Conservation (phyloP, 345 rosid genomes). For the Stellera chamaejasme region DNA sequence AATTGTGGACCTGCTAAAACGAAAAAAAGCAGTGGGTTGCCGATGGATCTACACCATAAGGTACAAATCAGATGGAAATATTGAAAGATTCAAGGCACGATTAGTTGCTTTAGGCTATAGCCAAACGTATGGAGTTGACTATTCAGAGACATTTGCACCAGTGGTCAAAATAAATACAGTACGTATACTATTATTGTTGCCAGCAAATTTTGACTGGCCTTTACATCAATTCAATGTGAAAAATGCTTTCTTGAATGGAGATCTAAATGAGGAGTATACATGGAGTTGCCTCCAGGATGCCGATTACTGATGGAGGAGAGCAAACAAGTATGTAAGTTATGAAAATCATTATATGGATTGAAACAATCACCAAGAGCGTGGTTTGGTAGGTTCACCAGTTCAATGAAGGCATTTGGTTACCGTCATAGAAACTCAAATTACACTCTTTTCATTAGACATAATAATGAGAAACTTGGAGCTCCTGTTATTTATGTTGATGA, state of each 20-base stretch:
- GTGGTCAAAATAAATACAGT: conserved; percentile 2
- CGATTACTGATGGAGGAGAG: neutral
- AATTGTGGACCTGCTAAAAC: neutral
- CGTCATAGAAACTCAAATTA: too few species aligned
- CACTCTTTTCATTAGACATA: too few species aligned
- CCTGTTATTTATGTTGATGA: too few species aligned
- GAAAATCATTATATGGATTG: neutral
- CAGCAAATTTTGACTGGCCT: neutral
- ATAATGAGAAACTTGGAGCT: too few species aligned
- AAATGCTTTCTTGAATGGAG: neutral
- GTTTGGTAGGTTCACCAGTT: too few species aligned
- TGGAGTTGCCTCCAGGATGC: neutral
- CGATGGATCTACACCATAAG: neutral
- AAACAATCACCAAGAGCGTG: conserved; percentile 1
- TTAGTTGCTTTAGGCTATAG: neutral
- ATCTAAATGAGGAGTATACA: neutral
- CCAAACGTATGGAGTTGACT: neutral
- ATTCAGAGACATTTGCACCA: conserved; percentile 5
- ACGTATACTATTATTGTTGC: neutral
- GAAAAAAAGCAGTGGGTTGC: neutral
- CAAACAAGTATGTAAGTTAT: neutral
- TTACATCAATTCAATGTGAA: neutral
- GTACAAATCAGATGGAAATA: neutral
- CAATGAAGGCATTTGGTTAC: too few species aligned
- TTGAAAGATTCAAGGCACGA: neutral